Evolutionary conservation across 2,329 filamentous ascomycete species (phyloP), one percentile per base, ranked within the genome.

Genomic region (Aspergillus nomiae): DNA sequence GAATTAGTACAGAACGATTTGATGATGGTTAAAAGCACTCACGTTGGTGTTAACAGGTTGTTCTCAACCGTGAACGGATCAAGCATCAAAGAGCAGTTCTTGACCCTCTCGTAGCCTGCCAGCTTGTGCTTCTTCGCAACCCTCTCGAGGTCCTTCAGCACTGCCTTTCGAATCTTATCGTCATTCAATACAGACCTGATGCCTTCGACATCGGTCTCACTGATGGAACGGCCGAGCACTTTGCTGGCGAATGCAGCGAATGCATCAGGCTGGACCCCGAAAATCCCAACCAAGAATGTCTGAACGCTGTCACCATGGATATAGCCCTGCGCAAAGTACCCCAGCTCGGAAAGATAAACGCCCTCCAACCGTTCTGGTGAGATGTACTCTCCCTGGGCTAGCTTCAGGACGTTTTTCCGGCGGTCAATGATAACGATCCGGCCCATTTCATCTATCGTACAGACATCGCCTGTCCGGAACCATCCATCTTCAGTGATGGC

Each of bases 341-440:
- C 90, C 66, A 89, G 89, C 80, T 90, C 93, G 66, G 91, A 92
- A 66, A 96, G 84, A 78, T 94, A 96, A 41, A 97, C 90, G 77
- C 97, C 97, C 83, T 99, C 95, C 74, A 99, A 92, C 62, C 94
- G 92, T 82, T 99, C 95, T 16, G 95, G 95, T 1, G 94, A 97
- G 73, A 99, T 92, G 81, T 99, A 99, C 82, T 99, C 95, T 77
- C 95, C 95, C 80, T 99, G 95, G 0, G 94, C 90, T 61, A 99
- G 87, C 86, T 99, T 99, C 75, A 99, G 88, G n/a, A 99, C 92
- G 80, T 98, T 98, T 90, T 99, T 99, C 81, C 93, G 90, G 72
- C 95, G 93, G 79, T 99, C 95, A 72, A 99, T 90, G 78, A 99
- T 96, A 79, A 87, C 89, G 83, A 98, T 90, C 64, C 94, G 92